Conservation (phyloP, 2,329 filamentous ascomycete species). For the Cryphonectria radicalis region DNA sequence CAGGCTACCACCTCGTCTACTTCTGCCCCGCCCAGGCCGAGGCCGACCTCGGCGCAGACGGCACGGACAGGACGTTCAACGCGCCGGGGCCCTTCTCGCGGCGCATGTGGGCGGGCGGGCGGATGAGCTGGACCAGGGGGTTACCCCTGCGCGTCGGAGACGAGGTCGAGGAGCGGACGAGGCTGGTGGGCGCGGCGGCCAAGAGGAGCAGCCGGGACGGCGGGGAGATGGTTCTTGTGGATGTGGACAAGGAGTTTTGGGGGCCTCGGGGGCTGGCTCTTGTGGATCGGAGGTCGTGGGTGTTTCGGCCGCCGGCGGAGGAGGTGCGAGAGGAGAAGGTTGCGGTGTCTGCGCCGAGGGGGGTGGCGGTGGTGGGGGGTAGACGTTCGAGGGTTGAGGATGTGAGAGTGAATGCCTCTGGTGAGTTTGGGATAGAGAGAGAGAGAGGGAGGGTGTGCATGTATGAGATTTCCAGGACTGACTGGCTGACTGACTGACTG, state of each 20-base stretch:
- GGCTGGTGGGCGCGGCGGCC: slow-evolving; percentile 41
- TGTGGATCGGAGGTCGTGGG: slow-evolving; percentile 54
- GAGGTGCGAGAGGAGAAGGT: neutral
- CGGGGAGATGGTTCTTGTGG: slow-evolving; percentile 67
- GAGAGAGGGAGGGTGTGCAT: neutral
- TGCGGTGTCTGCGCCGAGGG: neutral
- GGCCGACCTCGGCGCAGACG: slow-evolving; percentile 59
- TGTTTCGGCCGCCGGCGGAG: slow-evolving; percentile 21
- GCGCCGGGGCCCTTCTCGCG: slow-evolving; percentile 62
- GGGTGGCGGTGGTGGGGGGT: neutral
- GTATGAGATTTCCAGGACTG: neutral
- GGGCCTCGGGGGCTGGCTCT: slow-evolving; percentile 55
- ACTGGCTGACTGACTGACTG: neutral
- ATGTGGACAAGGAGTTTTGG: slow-evolving; percentile 64
- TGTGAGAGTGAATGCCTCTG: slow-evolving; percentile 13
- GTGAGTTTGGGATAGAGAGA: slow-evolving; percentile 2
- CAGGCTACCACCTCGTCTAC: slow-evolving; percentile 66
- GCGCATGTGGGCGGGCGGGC: slow-evolving; percentile 71
- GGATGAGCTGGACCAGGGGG: slow-evolving; percentile 53
- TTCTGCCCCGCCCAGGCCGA: slow-evolving; percentile 64
- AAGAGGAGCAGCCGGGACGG: slow-evolving; percentile 60
- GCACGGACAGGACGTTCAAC: slow-evolving; percentile 65
- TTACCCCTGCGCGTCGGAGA: slow-evolving; percentile 54
- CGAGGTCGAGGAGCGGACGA: slow-evolving; percentile 39
- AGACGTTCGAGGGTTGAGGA: slow-evolving; percentile 20